These are phyloP conservation scores for Fusarium newnesense DNA, from an alignment of 2,329 filamentous ascomycete species.

Conservation along the genomic window DNA sequence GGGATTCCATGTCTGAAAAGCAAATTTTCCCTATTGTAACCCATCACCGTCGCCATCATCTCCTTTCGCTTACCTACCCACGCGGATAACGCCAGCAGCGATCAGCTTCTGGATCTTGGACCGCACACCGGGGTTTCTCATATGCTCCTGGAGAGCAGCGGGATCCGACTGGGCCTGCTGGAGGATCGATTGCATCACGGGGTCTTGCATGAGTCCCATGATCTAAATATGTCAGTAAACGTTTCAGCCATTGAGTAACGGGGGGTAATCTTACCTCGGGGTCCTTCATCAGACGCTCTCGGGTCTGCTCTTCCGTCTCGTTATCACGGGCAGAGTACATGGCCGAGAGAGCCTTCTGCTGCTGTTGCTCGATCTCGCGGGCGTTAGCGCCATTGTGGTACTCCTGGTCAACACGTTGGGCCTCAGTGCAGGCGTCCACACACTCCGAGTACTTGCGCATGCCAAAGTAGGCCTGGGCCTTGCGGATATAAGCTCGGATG, in stretches of 20 bases:
- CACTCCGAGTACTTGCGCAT: slow-evolving; percentile 99
- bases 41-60: slow-evolving; percentile 8
- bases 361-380: slow-evolving; percentile 92
- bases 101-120: slow-evolving; percentile 95
- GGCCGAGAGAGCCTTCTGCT: slow-evolving; percentile 89
- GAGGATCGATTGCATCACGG: slow-evolving; percentile 96
- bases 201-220: slow-evolving; percentile 90
- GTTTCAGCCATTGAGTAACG: background rate
- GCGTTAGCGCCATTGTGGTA: slow-evolving; percentile 78
- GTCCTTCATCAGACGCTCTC: slow-evolving; percentile 88
- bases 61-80: slow-evolving; percentile 61
- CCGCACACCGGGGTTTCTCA: slow-evolving; percentile 88
- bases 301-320: slow-evolving; percentile 95
- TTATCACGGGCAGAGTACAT: slow-evolving; percentile 93
- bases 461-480: slow-evolving; percentile 92
- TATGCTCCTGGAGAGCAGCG: slow-evolving; percentile 92
- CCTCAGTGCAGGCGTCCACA: slow-evolving; percentile 87
- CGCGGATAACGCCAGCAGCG: slow-evolving; percentile 88
- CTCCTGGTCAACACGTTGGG: slow-evolving; percentile 78
- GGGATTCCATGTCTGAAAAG: slow-evolving; percentile 22
- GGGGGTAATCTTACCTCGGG: slow-evolving; percentile 76
- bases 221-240: slow-evolving; percentile 64
- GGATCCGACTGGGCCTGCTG: slow-evolving; percentile 97
- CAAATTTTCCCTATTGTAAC: slow-evolving; percentile 23
- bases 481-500: slow-evolving; percentile 95